Evolutionary conservation across 768 basidiomycete genomes (phyloP).

Genomic region (Hypholoma sublateritium): DNA sequence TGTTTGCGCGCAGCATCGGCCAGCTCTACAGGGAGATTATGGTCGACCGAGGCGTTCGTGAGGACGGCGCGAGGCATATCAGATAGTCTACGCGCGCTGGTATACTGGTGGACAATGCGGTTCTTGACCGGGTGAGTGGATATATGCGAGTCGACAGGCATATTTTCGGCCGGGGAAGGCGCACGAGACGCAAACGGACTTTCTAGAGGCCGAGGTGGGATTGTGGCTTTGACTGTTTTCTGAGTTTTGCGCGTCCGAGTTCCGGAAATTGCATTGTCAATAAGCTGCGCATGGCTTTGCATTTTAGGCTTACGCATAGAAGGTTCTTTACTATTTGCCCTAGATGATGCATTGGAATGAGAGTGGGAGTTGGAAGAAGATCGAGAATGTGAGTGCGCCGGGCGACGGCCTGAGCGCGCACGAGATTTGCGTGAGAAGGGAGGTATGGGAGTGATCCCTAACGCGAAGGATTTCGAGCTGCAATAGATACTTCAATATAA

Average conservation of each 20-base stretch:
- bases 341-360: constrained; percentile 3
- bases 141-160: constrained; percentile 11
- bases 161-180: constrained; percentile 18
- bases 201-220: constrained; percentile 13
- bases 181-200: constrained; percentile 27
- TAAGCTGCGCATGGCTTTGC: not conserved
- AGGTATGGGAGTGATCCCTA: not conserved
- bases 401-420: not conserved
- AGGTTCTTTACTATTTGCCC: constrained; percentile 5
- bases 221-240: not conserved
- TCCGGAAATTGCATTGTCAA: not conserved
- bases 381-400: constrained; percentile 1
- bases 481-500: not conserved
- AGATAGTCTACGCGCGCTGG: not conserved
- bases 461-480: not conserved
- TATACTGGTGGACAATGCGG: not conserved
- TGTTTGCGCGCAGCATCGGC: not conserved
- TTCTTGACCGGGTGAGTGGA: not conserved
- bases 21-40: constrained; percentile 7
- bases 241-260: not conserved
- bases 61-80: constrained; percentile 6
- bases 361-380: constrained; percentile 7
- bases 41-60: constrained; percentile 13
- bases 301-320: not conserved
- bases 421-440: not conserved